phyloP scores from a whole-genome alignment of 1,284 basidiomycete genomes.

The Inonotus obliquus region DNA sequence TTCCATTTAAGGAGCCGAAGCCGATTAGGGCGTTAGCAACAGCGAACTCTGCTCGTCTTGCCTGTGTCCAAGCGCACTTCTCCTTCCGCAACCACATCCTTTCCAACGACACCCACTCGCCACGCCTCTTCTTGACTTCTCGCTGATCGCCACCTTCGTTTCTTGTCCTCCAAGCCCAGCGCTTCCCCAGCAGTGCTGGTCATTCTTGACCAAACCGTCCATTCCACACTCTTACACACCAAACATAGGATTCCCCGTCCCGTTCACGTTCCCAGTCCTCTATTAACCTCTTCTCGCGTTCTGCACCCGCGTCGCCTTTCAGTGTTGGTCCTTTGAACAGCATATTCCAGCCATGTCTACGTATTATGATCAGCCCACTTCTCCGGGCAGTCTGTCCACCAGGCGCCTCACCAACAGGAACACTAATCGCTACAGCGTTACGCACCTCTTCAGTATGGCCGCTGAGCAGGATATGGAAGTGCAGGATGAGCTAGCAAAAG shows the following conservation, averaged over 20 bases:
- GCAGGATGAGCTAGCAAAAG: conserved; percentile 94
- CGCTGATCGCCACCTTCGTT: conserved; percentile 3
- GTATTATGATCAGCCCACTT: conserved; percentile 57
- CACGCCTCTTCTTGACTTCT: not conserved
- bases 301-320: not conserved
- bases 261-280: not conserved
- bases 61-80: not conserved
- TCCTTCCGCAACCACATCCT: not conserved
- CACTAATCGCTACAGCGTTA: conserved; percentile 95
- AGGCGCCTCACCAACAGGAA: conserved; percentile 83
- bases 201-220: not conserved
- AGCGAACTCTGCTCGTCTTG: not conserved
- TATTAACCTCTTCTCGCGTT: not conserved
- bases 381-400: conserved; percentile 59
- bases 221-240: not conserved
- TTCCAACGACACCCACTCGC: not conserved
- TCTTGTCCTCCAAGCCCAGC: not conserved
- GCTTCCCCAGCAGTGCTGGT: conserved; percentile 15
- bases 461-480: conserved; percentile 99
- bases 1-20: not conserved
- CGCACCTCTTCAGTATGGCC: conserved; percentile 94
- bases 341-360: conserved; percentile 28
- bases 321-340: not conserved
- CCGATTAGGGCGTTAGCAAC: not conserved
- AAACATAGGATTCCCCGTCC: not conserved